These are phyloP conservation scores for Salix suchowensis DNA, from an alignment of 345 rosid genomes.

Conservation along the genomic window DNA sequence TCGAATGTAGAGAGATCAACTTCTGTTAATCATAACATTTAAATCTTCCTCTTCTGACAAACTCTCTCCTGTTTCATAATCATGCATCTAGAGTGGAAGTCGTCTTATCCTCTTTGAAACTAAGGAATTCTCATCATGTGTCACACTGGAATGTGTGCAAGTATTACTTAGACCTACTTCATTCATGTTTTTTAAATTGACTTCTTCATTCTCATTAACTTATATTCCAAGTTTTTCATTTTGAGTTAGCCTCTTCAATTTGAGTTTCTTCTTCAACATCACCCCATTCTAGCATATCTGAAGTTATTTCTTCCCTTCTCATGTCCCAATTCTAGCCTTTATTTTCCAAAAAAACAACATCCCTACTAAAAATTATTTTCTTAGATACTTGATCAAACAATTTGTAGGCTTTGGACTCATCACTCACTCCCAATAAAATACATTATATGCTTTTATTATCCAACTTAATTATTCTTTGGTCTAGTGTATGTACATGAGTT, in stretches of 20 bases:
- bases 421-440: background rate
- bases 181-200: no score
- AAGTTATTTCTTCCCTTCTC: background rate
- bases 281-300: background rate
- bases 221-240: no score
- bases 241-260: background rate
- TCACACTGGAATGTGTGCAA: no score
- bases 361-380: background rate
- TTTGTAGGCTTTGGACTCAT: background rate
- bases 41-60: background rate
- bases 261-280: background rate
- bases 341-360: background rate
- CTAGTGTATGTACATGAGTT: no score
- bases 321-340: background rate
- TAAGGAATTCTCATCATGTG: no score
- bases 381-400: background rate
- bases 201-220: background rate
- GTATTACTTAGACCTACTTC: no score
- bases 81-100: conserved; percentile 1
- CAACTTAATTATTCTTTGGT: background rate
- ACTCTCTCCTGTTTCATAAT: background rate
- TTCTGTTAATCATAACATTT: background rate
- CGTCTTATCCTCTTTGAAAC: background rate
- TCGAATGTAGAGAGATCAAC: background rate
- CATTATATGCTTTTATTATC: background rate